Conservation (phyloP, 192 early-diverging fungal species). For the Linnemannia exigua region DNA sequence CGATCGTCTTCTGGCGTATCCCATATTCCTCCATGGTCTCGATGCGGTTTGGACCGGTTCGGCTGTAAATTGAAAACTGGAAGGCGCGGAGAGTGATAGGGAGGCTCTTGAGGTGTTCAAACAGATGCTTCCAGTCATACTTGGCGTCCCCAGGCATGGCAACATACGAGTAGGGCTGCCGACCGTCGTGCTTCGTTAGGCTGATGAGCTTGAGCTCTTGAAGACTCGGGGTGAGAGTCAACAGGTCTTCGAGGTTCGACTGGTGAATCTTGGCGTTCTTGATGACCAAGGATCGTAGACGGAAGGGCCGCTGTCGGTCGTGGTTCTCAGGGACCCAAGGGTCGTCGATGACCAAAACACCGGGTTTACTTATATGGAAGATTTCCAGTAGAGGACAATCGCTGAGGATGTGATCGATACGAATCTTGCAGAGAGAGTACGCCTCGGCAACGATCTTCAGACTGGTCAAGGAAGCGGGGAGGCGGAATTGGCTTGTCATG, state of each 20-base stretch:
- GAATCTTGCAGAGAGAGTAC: not conserved
- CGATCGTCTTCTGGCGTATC: not conserved
- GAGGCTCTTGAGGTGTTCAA: not conserved
- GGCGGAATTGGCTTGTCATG: not conserved
- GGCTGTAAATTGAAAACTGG: not conserved
- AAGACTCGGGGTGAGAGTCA: not conserved
- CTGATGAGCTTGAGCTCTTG: not conserved
- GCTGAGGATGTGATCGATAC: not conserved
- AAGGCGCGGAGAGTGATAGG: not conserved
- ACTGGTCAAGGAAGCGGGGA: not conserved
- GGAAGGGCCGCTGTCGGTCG: not conserved
- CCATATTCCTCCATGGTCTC: not conserved
- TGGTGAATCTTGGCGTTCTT: not conserved
- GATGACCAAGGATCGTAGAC: not conserved
- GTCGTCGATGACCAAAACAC: not conserved
- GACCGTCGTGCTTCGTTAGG: not conserved
- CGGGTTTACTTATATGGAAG: not conserved
- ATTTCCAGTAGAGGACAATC: not conserved
- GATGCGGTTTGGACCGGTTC: not conserved
- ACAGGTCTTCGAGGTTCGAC: not conserved
- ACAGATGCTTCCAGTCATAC: not conserved
- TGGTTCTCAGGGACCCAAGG: not conserved
- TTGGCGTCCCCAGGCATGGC: not conserved
- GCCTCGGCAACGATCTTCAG: not conserved
- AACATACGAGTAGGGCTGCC: not conserved